Evolutionary conservation across 2,329 filamentous ascomycete genomes (phyloP).

Genomic region (Bisporella sp.): DNA sequence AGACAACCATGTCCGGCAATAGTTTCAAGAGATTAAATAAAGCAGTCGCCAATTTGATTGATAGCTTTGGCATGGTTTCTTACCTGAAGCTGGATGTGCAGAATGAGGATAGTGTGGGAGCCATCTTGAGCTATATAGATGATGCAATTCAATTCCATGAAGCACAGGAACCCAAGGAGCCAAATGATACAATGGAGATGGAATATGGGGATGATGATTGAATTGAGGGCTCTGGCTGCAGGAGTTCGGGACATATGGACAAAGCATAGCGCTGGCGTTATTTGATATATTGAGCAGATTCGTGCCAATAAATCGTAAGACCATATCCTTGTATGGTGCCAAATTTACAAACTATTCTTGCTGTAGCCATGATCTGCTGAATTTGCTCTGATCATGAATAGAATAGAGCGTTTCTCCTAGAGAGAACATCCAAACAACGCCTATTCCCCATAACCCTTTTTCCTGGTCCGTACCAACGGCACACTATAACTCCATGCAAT

Average conservation of each 20-base stretch:
- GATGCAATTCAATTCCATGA: constrained; percentile 92
- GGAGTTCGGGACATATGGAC: background rate
- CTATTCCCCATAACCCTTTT: too few species aligned
- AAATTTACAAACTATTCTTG: background rate
- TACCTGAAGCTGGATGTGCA: constrained; percentile 86
- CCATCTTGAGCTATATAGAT: constrained; percentile 85
- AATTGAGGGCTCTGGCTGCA: constrained; percentile 3
- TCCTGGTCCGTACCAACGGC: too few species aligned
- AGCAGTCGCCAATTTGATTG: constrained; percentile 85
- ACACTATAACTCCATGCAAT: too few species aligned
- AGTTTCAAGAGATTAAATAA: constrained; percentile 79
- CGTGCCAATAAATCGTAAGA: too few species aligned
- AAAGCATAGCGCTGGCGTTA: constrained; percentile 16
- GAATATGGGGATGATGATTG: constrained; percentile 32
- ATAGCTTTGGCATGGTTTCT: constrained; percentile 97
- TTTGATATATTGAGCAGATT: background rate
- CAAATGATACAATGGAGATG: constrained; percentile 53
- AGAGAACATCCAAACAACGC: too few species aligned
- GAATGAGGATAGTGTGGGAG: constrained; percentile 84
- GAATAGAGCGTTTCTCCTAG: too few species aligned
- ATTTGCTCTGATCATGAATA: too few species aligned
- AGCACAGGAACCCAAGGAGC: constrained; percentile 83
- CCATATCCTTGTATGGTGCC: background rate
- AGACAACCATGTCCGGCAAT: constrained; percentile 70
- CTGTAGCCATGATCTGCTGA: background rate